phyloP scores from a whole-genome alignment of 2,329 filamentous ascomycete species.

The Blumeria graminis region DNA sequence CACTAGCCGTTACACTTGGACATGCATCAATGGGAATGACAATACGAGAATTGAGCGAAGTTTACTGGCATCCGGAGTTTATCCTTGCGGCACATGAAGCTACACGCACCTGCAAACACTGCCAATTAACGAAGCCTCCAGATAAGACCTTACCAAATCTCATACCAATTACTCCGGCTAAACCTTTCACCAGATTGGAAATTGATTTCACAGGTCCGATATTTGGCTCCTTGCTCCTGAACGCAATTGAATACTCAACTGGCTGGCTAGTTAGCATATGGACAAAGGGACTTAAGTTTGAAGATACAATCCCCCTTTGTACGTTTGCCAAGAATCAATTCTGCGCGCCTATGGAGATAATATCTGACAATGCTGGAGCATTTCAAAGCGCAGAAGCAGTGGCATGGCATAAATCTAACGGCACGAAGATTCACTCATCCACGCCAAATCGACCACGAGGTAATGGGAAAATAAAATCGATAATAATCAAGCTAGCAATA shows the following conservation, averaged over 20 bases:
- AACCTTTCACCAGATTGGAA: not conserved
- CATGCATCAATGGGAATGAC: not conserved
- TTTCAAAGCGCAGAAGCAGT: conserved; percentile 2
- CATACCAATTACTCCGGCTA: not conserved
- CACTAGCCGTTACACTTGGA: too few relatives aligned
- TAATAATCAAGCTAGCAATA: conserved; percentile 2
- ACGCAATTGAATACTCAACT: not conserved
- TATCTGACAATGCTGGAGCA: conserved; percentile 1
- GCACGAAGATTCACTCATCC: not conserved
- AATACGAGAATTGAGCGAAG: not conserved
- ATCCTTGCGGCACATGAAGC: not conserved
- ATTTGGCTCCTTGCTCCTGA: not conserved
- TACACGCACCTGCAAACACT: not conserved
- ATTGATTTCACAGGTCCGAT: conserved; percentile 1
- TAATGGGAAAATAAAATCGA: conserved; percentile 1
- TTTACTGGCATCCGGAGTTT: not conserved
- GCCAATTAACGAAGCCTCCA: not conserved
- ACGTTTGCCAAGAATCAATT: not conserved
- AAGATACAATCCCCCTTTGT: not conserved
- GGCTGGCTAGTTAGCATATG: not conserved
- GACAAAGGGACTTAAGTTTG: conserved; percentile 1
- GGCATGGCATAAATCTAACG: conserved; percentile 1
- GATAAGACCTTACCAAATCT: not conserved
- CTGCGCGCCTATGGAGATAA: not conserved
- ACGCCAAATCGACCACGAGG: not conserved